A percentile compares a stretch with the other conserved stretches of the same genome.
Conservation (phyloP, 2,329 filamentous ascomycete genomes). For the Xylariaceae sp. region DNA sequence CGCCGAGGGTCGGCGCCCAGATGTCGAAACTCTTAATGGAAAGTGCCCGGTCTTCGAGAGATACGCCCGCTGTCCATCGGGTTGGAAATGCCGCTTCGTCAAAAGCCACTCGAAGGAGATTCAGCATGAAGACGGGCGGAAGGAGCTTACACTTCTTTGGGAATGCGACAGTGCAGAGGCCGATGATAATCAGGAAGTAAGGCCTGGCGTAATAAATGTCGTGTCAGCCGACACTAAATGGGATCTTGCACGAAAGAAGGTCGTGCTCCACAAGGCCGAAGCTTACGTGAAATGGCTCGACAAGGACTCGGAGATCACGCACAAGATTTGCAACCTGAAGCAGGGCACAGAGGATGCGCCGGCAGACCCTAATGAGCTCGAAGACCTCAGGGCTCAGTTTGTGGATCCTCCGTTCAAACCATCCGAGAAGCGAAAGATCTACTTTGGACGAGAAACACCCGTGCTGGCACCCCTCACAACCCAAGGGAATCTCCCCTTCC, state of each 20-base stretch:
- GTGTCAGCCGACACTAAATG: slow-evolving; percentile 68
- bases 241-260: slow-evolving; percentile 67
- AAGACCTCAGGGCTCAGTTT: slow-evolving; percentile 75
- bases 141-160: slow-evolving; percentile 71
- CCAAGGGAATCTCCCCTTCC: slow-evolving; percentile 93
- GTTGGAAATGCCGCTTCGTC: slow-evolving; percentile 94
- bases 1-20: slow-evolving; percentile 71
- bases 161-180: slow-evolving; percentile 42
- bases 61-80: slow-evolving; percentile 71
- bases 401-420: slow-evolving; percentile 82
- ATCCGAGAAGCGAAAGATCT: slow-evolving; percentile 89
- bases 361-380: slow-evolving; percentile 33
- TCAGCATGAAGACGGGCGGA: slow-evolving; percentile 71
- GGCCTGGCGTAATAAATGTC: slow-evolving; percentile 69
- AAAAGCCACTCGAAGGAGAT: slow-evolving; percentile 81
- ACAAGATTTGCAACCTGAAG: slow-evolving; percentile 45
- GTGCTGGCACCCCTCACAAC: slow-evolving; percentile 92
- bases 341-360: slow-evolving; percentile 41
- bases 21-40: slow-evolving; percentile 71
- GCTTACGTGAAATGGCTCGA: slow-evolving; percentile 75
- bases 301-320: slow-evolving; percentile 51
- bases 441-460: slow-evolving; percentile 91
- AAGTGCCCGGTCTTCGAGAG: slow-evolving; percentile 77
- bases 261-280: slow-evolving; percentile 68
- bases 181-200: slow-evolving; percentile 43